phyloP scores from a whole-genome alignment of 2,329 filamentous ascomycete genomes.

The Colletotrichum simmondsii region DNA sequence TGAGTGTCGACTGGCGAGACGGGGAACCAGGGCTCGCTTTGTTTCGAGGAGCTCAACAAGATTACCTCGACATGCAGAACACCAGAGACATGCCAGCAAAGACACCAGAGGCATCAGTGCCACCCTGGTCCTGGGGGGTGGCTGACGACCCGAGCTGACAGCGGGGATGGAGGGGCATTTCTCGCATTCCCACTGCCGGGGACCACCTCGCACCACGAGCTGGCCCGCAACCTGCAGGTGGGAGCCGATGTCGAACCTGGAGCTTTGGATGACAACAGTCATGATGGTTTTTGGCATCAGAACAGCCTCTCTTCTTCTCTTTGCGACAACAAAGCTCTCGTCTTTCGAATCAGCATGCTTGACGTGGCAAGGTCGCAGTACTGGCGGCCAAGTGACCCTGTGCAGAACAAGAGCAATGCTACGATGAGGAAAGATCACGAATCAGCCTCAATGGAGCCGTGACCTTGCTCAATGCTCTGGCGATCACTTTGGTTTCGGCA shows the following conservation, averaged over 20 bases:
- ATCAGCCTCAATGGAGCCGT: conserved; percentile 13
- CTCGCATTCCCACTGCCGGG: background rate
- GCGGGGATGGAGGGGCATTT: background rate
- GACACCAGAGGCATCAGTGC: conserved; percentile 16
- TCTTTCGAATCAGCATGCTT: background rate
- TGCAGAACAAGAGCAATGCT: conserved; percentile 1
- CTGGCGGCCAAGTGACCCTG: background rate
- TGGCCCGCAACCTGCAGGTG: background rate
- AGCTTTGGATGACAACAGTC: background rate
- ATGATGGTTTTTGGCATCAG: background rate
- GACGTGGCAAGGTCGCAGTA: conserved; percentile 9
- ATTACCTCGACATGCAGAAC: conserved; percentile 28
- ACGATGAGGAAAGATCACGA: conserved; percentile 8
- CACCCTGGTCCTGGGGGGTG: conserved; percentile 19
- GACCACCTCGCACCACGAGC: background rate
- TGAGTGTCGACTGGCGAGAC: conserved; percentile 19
- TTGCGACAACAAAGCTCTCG: background rate
- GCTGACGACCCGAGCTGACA: conserved; percentile 1
- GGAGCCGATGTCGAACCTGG: background rate
- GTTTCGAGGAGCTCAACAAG: conserved; percentile 27
- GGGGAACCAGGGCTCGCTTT: conserved; percentile 29
- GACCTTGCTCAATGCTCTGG: background rate
- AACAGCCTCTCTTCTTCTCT: background rate
- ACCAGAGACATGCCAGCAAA: conserved; percentile 16
- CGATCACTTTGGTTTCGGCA: background rate